Conservation (phyloP, 768 basidiomycete species). For the Termitomyces titanicus region DNA sequence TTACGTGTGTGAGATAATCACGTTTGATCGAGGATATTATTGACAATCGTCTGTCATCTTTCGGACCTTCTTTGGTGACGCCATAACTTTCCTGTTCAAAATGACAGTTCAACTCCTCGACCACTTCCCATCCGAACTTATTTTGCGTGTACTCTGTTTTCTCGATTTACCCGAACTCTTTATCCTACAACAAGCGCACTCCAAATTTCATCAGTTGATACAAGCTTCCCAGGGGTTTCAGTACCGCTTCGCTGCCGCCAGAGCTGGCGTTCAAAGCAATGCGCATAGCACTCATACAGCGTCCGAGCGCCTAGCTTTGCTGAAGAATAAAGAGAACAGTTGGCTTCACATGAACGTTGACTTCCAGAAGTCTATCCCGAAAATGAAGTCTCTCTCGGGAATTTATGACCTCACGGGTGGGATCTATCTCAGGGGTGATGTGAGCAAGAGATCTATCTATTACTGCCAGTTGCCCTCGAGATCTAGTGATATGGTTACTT, state of each 20-base stretch:
- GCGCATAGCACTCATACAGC: slow-evolving; percentile 3
- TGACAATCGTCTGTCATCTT: too few species aligned
- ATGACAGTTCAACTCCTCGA: slow-evolving; percentile 14
- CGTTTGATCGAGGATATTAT: too few species aligned
- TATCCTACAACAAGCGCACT: slow-evolving; percentile 19
- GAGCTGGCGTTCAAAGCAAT: slow-evolving; percentile 27
- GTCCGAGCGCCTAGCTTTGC: slow-evolving; percentile 21
- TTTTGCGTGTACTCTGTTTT: slow-evolving; percentile 25
- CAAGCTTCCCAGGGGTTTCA: slow-evolving; percentile 25
- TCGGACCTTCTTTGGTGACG: background rate
- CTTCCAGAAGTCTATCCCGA: slow-evolving; percentile 22
- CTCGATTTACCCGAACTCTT: slow-evolving; percentile 23
- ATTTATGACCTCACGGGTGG: slow-evolving; percentile 42
- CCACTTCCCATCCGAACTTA: slow-evolving; percentile 29
- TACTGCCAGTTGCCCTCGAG: slow-evolving; percentile 29
- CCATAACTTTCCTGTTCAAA: background rate
- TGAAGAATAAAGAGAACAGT: slow-evolving; percentile 23
- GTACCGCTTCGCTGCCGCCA: slow-evolving; percentile 25
- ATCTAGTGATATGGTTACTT: slow-evolving; percentile 20
- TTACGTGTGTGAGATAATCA: too few species aligned
- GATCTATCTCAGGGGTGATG: slow-evolving; percentile 35
- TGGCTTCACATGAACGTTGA: slow-evolving; percentile 26
- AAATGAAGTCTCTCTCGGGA: slow-evolving; percentile 26
- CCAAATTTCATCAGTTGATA: slow-evolving; percentile 22
- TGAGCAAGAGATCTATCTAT: slow-evolving; percentile 21